Conservation (phyloP, 176 grass and related monocot genomes). For the Aegilops sharonensis region DNA sequence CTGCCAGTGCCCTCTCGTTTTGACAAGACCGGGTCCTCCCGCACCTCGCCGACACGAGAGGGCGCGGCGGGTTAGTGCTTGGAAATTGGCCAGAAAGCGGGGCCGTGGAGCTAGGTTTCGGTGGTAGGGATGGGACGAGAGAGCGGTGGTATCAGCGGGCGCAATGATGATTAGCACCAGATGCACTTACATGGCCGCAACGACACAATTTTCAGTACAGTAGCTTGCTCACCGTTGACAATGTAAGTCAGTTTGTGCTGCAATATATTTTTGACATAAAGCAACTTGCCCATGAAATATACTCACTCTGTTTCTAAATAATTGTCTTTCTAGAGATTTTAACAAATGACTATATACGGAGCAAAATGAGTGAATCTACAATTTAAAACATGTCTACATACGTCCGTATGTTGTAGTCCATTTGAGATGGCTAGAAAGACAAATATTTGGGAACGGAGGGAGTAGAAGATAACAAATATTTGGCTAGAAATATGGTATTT, state of each 20-base stretch:
- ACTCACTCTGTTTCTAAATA: too few species aligned
- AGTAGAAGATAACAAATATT: background rate
- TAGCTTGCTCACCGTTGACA: too few species aligned
- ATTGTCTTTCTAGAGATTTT: too few species aligned
- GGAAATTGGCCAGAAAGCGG: background rate
- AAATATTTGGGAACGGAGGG: too few species aligned
- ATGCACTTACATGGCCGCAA: background rate
- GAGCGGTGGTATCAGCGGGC: background rate
- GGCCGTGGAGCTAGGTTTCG: conserved; percentile 31
- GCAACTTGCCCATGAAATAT: conserved; percentile 8
- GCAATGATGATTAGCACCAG: background rate
- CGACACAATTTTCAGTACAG: too few species aligned
- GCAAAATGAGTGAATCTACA: too few species aligned
- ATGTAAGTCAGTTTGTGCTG: background rate
- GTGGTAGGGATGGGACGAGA: background rate
- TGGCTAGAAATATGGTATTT: background rate
- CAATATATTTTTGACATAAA: background rate
- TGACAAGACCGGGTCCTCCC: conserved; percentile 85
- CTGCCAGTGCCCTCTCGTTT: background rate
- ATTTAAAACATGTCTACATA: too few species aligned
- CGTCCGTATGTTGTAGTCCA: too few species aligned
- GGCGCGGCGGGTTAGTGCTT: conserved; percentile 16
- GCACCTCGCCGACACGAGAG: conserved; percentile 54
- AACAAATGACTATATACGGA: too few species aligned
- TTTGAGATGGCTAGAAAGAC: too few species aligned